A percentile compares a stretch with the other conserved stretches of the same genome.
These are phyloP conservation scores for Gynochthodes officinalis DNA, from an alignment of 257 asterid genomes.

Conservation along the genomic window DNA sequence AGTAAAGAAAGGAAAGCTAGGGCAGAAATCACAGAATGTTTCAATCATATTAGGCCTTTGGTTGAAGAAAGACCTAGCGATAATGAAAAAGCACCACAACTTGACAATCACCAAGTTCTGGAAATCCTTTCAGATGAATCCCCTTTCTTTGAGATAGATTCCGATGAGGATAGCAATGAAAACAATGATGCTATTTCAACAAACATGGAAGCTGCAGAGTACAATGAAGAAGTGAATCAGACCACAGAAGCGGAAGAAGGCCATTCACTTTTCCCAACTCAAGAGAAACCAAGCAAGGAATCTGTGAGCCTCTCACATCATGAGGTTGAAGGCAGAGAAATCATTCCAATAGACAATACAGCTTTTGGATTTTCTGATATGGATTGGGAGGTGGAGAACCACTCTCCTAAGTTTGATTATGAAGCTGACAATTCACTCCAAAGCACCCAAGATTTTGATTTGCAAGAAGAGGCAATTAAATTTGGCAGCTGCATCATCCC, in stretches of 20 bases:
- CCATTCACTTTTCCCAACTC: conserved; percentile 3
- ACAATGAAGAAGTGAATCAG: conserved; percentile 14
- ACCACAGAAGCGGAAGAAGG: conserved; percentile 10
- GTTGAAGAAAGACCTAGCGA: not conserved
- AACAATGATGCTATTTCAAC: conserved; percentile 3
- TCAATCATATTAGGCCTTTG: not conserved
- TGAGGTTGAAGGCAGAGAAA: conserved; percentile 17
- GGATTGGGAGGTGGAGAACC: conserved; percentile 49
- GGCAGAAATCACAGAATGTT: not conserved
- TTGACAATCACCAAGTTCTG: conserved; percentile 1
- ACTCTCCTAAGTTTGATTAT: conserved; percentile 35
- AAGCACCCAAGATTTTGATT: conserved; percentile 21
- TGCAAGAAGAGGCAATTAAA: conserved; percentile 17
- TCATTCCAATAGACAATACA: conserved; percentile 16
- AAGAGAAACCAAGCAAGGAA: conserved; percentile 12
- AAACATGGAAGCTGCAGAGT: not conserved
- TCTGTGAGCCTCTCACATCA: conserved; percentile 12
- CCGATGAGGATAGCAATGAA: conserved; percentile 15
- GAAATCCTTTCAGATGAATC: conserved; percentile 11
- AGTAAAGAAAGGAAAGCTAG: conserved; percentile 26
- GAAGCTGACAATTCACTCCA: conserved; percentile 18
- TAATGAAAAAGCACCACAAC: conserved; percentile 8
- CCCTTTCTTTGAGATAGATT: conserved; percentile 8
- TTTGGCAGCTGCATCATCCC: conserved; percentile 4
- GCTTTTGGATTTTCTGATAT: conserved; percentile 43